Evolutionary conservation across 2,329 filamentous ascomycete genomes (phyloP).

Genomic region (Hypoxylon sp.): DNA sequence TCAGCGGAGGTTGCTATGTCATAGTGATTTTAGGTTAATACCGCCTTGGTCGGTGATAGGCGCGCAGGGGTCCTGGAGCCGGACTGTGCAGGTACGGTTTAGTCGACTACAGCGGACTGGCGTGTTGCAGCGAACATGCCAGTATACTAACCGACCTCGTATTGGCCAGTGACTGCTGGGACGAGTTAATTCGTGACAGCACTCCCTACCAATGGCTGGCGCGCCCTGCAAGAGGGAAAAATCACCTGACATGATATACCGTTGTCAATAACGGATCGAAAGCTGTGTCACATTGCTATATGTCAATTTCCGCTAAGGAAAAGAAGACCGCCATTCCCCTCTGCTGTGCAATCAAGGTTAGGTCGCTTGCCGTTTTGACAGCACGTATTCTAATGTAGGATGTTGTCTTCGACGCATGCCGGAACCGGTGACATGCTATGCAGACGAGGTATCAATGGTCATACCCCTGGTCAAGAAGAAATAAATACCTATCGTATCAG

Average conservation of each 20-base stretch:
- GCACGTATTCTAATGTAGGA: slow-evolving; percentile 31
- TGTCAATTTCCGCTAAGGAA: slow-evolving; percentile 33
- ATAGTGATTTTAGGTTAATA: slow-evolving; percentile 23
- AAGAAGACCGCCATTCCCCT: slow-evolving; percentile 33
- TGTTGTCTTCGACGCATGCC: slow-evolving; percentile 38
- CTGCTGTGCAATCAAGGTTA: slow-evolving; percentile 36
- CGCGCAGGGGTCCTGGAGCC: slow-evolving; percentile 19
- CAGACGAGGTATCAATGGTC: slow-evolving; percentile 28
- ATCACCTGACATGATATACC: slow-evolving; percentile 24
- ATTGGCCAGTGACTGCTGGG: slow-evolving; percentile 28
- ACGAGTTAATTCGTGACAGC: slow-evolving; percentile 29
- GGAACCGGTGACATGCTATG: slow-evolving; percentile 31
- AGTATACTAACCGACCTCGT: slow-evolving; percentile 27
- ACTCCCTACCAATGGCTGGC: slow-evolving; percentile 27
- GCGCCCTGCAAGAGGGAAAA: slow-evolving; percentile 32
- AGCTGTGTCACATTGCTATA: slow-evolving; percentile 25
- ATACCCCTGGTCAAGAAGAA: slow-evolving; percentile 14
- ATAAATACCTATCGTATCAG: slow-evolving; percentile 27
- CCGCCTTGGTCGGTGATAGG: slow-evolving; percentile 20
- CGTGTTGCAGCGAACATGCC: slow-evolving; percentile 31
- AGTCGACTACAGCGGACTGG: slow-evolving; percentile 29
- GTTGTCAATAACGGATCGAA: slow-evolving; percentile 29
- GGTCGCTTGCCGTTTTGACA: slow-evolving; percentile 35
- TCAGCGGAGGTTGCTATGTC: slow-evolving; percentile 18
- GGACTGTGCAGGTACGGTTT: slow-evolving; percentile 21